phyloP scores from a whole-genome alignment of 108 stramenopile genomes.

The Cyclotella choctawhatcheeana region DNA sequence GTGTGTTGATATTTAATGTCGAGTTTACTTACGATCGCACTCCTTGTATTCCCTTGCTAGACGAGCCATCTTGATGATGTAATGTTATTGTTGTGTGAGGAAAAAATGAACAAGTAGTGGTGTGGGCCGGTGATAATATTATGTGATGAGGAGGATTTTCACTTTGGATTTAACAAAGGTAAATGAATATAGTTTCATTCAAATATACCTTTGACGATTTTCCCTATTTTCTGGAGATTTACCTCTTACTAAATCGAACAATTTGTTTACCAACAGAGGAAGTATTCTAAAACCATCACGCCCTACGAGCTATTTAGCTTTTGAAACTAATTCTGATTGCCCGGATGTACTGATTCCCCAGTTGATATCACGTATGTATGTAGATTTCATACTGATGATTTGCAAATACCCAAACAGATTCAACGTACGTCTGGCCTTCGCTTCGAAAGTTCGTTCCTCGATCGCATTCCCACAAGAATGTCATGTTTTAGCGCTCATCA shows the following conservation, averaged over 20 bases:
- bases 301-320: not conserved
- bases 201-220: too few species aligned
- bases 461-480: not conserved
- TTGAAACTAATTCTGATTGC: not conserved
- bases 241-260: too few species aligned
- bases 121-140: not conserved
- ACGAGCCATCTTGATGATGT: conserved; percentile 59
- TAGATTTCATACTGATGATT: not conserved
- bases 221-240: too few species aligned
- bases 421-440: conserved; percentile 4
- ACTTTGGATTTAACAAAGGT: not conserved
- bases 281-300: not conserved
- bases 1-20: not conserved
- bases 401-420: not conserved
- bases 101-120: not conserved
- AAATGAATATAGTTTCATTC: too few species aligned
- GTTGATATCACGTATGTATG: not conserved
- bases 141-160: not conserved
- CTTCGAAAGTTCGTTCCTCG: not conserved
- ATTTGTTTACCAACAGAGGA: not conserved
- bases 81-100: not conserved
- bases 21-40: conserved; percentile 73
- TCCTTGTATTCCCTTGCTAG: conserved; percentile 81
- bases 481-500: not conserved
- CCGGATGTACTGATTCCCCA: not conserved